Evolutionary conservation across 352 stramenopile species (phyloP).

Genomic region (Phytophthora cryptogea): DNA sequence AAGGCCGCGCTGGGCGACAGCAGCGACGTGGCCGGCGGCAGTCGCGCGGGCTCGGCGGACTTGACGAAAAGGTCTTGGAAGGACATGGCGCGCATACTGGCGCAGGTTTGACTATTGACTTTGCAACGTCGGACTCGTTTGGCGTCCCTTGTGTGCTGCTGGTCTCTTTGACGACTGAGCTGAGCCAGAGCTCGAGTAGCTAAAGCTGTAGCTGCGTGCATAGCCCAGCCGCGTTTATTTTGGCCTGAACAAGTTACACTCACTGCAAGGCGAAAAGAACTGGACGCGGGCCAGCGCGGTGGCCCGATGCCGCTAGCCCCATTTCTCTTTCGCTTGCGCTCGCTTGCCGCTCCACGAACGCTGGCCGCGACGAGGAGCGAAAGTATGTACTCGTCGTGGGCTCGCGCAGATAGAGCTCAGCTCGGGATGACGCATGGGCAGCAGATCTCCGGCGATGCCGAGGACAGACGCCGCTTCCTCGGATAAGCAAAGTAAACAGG

Average conservation of each 20-base stretch:
- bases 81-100: constrained; percentile 21
- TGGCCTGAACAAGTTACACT: background rate
- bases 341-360: constrained; percentile 1
- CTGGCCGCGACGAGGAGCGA: background rate
- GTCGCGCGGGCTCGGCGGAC: background rate
- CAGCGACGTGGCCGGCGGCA: constrained; percentile 5
- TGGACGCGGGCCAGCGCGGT: background rate
- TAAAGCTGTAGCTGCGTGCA: background rate
- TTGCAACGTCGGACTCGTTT: background rate
- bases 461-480: background rate
- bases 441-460: background rate
- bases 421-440: background rate
- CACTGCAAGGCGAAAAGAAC: background rate
- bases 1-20: constrained; percentile 1
- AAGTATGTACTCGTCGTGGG: background rate
- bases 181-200: background rate
- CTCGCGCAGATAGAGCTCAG: background rate
- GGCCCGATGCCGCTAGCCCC: background rate
- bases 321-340: constrained; percentile 1
- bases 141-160: background rate
- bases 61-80: constrained; percentile 28
- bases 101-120: background rate
- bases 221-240: background rate
- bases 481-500: background rate
- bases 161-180: constrained; percentile 6